phyloP scores from a whole-genome alignment of 2,329 filamentous ascomycete species.

The Tolypocladium endophyticum region DNA sequence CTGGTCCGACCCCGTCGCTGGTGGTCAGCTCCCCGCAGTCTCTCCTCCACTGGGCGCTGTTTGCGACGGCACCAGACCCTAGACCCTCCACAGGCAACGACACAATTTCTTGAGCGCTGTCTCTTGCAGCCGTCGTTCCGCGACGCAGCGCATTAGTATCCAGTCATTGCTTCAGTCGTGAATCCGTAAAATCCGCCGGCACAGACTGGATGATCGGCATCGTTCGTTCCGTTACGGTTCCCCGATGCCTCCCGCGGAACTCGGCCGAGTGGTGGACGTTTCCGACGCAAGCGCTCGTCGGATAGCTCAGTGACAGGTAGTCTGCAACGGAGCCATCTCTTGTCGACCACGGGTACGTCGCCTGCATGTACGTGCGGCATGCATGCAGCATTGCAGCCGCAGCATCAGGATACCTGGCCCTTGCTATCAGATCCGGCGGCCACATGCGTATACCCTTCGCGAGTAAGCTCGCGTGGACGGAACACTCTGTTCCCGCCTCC shows the following conservation, averaged over 20 bases:
- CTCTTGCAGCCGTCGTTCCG: background rate
- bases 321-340: background rate
- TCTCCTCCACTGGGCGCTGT: background rate
- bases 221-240: no score
- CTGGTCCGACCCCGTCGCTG: background rate
- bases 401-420: background rate
- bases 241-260: background rate
- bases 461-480: background rate
- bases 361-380: background rate
- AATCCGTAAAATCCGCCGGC: background rate
- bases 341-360: background rate
- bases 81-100: background rate
- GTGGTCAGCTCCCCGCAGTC: background rate
- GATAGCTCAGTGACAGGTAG: background rate
- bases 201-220: background rate
- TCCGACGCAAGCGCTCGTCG: constrained; percentile 1
- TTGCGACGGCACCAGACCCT: background rate
- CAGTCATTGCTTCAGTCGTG: background rate
- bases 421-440: background rate
- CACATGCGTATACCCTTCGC: background rate
- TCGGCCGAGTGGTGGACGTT: background rate
- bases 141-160: background rate
- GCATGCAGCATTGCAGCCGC: background rate
- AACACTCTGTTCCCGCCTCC: background rate
- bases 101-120: background rate